Evolutionary conservation across 2,329 filamentous ascomycete genomes (phyloP).

Genomic region (Venturia carpophila): DNA sequence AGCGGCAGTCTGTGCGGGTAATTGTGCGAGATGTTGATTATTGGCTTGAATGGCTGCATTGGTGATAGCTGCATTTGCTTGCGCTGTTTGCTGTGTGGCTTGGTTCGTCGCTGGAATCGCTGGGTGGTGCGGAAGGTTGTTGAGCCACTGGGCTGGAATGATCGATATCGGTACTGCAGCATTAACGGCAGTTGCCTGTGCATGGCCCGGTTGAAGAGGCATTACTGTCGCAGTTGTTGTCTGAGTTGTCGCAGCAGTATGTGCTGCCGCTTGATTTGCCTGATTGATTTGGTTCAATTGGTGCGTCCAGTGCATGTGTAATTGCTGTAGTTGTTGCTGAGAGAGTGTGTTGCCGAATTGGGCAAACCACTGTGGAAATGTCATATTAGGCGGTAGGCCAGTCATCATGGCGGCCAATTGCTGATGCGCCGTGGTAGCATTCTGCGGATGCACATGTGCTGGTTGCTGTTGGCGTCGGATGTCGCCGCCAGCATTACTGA

Average conservation of each 20-base stretch:
- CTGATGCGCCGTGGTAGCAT: not conserved
- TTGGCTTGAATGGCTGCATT: not conserved
- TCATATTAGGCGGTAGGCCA: slow-evolving; percentile 6
- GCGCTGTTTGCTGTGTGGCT: slow-evolving; percentile 29
- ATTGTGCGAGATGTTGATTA: slow-evolving; percentile 19
- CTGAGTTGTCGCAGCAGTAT: not conserved
- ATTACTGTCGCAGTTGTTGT: slow-evolving; percentile 3
- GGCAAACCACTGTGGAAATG: slow-evolving; percentile 11
- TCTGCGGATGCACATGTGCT: slow-evolving; percentile 5
- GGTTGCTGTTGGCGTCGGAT: slow-evolving; percentile 19
- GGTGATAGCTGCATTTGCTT: slow-evolving; percentile 21
- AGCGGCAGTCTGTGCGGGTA: slow-evolving; percentile 18
- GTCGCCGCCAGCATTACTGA: slow-evolving; percentile 38
- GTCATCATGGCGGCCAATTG: slow-evolving; percentile 2
- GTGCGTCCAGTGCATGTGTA: slow-evolving; percentile 19
- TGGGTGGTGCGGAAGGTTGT: slow-evolving; percentile 17
- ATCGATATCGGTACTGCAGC: slow-evolving; percentile 36
- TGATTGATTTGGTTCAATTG: slow-evolving; percentile 17
- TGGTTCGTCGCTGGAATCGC: slow-evolving; percentile 19
- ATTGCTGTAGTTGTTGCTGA: slow-evolving; percentile 10
- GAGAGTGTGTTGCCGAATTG: not conserved
- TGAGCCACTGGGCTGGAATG: slow-evolving; percentile 21
- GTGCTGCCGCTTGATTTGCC: not conserved
- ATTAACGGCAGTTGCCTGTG: slow-evolving; percentile 28
- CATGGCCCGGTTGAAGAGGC: slow-evolving; percentile 9